These are phyloP conservation scores for Xylaria digitata DNA, from an alignment of 2,329 filamentous ascomycete species.

Conservation along the genomic window DNA sequence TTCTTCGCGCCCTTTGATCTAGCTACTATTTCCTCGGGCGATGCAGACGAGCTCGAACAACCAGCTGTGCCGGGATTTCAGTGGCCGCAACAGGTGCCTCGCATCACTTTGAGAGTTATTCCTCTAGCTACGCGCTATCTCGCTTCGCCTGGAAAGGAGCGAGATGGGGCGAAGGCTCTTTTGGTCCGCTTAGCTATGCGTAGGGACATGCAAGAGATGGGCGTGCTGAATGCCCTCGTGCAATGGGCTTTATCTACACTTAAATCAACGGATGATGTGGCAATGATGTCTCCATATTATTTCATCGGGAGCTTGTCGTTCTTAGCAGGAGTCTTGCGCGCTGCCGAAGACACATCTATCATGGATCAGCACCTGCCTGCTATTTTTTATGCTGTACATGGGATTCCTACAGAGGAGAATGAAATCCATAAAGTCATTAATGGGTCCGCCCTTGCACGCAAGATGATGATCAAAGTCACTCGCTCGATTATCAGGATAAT, in stretches of 20 bases:
- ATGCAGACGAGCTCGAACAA: constrained; percentile 59
- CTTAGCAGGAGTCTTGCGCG: constrained; percentile 76
- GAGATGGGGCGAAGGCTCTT: constrained; percentile 85
- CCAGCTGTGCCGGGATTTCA: constrained; percentile 60
- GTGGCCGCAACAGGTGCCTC: constrained; percentile 72
- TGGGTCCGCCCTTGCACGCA: constrained; percentile 82
- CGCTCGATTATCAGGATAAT: constrained; percentile 77
- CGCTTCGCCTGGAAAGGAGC: constrained; percentile 82
- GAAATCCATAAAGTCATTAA: constrained; percentile 65
- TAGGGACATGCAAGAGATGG: constrained; percentile 85
- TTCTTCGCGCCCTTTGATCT: constrained; percentile 91
- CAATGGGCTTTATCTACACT: constrained; percentile 76
- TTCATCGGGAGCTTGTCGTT: constrained; percentile 85
- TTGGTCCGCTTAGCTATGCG: constrained; percentile 85
- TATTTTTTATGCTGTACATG: constrained; percentile 74
- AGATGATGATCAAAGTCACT: constrained; percentile 85
- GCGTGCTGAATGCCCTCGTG: constrained; percentile 75
- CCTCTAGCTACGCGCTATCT: constrained; percentile 78
- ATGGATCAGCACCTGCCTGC: constrained; percentile 73
- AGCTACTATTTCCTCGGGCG: constrained; percentile 78
- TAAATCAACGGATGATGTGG: constrained; percentile 55
- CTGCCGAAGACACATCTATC: constrained; percentile 78
- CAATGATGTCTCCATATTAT: constrained; percentile 70
- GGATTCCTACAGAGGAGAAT: constrained; percentile 64
- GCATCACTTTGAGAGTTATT: constrained; percentile 76